Conservation (phyloP, 805 yeast genomes). For the Cyberlindnera petersonii region DNA sequence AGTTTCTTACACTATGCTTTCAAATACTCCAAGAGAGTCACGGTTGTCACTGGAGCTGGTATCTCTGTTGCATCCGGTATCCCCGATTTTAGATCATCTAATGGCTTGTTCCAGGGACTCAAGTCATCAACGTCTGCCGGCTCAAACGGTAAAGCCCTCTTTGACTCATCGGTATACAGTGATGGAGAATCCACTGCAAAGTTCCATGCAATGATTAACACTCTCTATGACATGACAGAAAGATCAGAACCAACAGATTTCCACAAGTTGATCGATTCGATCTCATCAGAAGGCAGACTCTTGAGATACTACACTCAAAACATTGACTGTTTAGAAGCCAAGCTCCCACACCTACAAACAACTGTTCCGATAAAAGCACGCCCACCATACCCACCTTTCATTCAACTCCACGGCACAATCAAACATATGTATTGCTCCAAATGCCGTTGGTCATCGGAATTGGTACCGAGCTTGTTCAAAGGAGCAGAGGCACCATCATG, state of each 20-base stretch:
- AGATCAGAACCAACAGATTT: slow-evolving; percentile 68
- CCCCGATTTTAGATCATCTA: slow-evolving; percentile 79
- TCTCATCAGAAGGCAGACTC: slow-evolving; percentile 61
- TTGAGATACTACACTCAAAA: slow-evolving; percentile 82
- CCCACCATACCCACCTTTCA: slow-evolving; percentile 49
- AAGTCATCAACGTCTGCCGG: slow-evolving; percentile 36
- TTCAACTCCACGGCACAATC: slow-evolving; percentile 85
- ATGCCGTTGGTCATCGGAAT: slow-evolving; percentile 54
- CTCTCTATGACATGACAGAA: slow-evolving; percentile 51
- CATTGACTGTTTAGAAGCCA: slow-evolving; percentile 74
- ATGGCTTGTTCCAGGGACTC: slow-evolving; percentile 66
- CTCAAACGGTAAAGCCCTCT: slow-evolving; percentile 60
- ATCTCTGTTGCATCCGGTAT: slow-evolving; percentile 88
- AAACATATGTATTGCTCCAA: slow-evolving; percentile 71
- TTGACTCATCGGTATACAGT: slow-evolving; percentile 75
- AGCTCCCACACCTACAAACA: slow-evolving; percentile 47
- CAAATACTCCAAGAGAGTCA: slow-evolving; percentile 50
- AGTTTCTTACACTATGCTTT: slow-evolving; percentile 50
- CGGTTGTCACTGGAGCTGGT: slow-evolving; percentile 85
- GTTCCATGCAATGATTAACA: slow-evolving; percentile 73
- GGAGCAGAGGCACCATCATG: slow-evolving; percentile 51
- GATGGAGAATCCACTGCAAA: slow-evolving; percentile 53
- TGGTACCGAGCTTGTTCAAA: slow-evolving; percentile 50
- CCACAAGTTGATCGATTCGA: slow-evolving; percentile 56
- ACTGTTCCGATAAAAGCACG: slow-evolving; percentile 43